A percentile compares a stretch with the other conserved stretches of the same genome.
Conservation (phyloP, 2,329 filamentous ascomycete genomes). For the Plenodomus tracheiphilus region DNA sequence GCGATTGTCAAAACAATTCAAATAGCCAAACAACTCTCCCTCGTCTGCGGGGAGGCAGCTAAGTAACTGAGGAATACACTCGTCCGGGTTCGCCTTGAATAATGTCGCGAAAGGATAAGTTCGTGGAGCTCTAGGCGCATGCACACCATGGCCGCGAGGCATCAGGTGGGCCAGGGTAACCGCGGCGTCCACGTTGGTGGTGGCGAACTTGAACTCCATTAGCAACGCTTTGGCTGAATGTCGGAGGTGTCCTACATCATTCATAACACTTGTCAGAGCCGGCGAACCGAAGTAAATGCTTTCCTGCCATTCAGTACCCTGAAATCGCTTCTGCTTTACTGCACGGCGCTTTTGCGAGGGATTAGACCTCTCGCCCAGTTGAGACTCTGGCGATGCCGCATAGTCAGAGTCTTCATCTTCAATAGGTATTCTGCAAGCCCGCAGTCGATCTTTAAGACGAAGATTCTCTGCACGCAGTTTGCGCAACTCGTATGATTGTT, state of each 20-base stretch:
- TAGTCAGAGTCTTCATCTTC: constrained; percentile 45
- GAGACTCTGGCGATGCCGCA: constrained; percentile 24
- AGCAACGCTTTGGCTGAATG: constrained; percentile 12
- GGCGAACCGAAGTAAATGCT: constrained; percentile 56
- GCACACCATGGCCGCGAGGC: constrained; percentile 49
- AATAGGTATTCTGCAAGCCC: constrained; percentile 35
- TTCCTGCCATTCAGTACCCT: constrained; percentile 46
- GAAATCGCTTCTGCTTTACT: constrained; percentile 43
- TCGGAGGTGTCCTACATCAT: constrained; percentile 43
- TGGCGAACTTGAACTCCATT: constrained; percentile 46
- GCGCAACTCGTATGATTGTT: constrained; percentile 53
- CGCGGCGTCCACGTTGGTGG: constrained; percentile 41
- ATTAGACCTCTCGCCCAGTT: constrained; percentile 19
- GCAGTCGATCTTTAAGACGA: constrained; percentile 48
- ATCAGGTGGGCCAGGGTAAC: constrained; percentile 49
- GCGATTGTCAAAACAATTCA: constrained; percentile 49
- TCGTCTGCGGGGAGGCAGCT: constrained; percentile 45
- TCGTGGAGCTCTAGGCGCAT: constrained; percentile 39
- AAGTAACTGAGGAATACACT: constrained; percentile 42
- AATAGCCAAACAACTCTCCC: constrained; percentile 43
- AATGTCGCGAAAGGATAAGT: constrained; percentile 52
- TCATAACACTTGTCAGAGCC: constrained; percentile 52
- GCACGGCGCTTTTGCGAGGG: constrained; percentile 28
- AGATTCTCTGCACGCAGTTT: constrained; percentile 52
- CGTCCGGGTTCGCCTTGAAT: constrained; percentile 41